Evolutionary conservation across 2,329 filamentous ascomycete species (phyloP), one percentile per base, ranked within the genome.

Genomic region (Neofusicoccum umdonicola): DNA sequence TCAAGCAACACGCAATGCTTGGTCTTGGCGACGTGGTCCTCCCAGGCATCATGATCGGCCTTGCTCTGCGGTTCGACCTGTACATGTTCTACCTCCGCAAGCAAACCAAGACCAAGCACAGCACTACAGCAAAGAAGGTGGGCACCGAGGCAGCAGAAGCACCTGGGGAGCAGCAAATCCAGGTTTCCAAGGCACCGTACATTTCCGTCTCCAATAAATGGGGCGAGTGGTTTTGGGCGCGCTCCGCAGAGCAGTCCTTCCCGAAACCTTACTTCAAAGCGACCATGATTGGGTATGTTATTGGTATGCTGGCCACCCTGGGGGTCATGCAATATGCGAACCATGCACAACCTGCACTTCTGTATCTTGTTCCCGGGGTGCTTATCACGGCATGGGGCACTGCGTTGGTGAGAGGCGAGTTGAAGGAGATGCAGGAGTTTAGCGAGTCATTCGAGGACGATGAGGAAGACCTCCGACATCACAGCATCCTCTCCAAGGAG

Each of bases 21-120:
- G 94, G 94, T 0, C 84, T 98, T 0, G 94, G 94, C n/a, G 94
- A 99, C 73, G 91, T 99, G 65, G 91, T 97, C 1, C 83, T 99
- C 3, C 94, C 94, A 0, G 95, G 94, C 8, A 92, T 98, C 72
- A 89, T 97, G 79, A 90, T 98, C 67, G 92, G 87, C 1, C 84
- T 97, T 47, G 92, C 93, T 2, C 82, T 99, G 27, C 88, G 94
- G n/a, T 97, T 96, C 71, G 94, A 99, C 73, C 83, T 97, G 7
- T 95, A 92, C 80, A 83, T 92, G 62, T 88, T 90, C 79, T 98
- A 98, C 73, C 82, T 90, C 41, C 83, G 83, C 44, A 88, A 91
- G 72, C 84, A 88, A 74, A 84, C 69, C 48, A 70, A 62, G 11
- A 31, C 61, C 13, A 35, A 5, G n/a, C 17, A 37, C 8, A n/a